A percentile compares a stretch with the other conserved stretches of the same genome.
Evolutionary conservation across 768 basidiomycete genomes (phyloP).

Genomic region (Pleurotus ostreatus): DNA sequence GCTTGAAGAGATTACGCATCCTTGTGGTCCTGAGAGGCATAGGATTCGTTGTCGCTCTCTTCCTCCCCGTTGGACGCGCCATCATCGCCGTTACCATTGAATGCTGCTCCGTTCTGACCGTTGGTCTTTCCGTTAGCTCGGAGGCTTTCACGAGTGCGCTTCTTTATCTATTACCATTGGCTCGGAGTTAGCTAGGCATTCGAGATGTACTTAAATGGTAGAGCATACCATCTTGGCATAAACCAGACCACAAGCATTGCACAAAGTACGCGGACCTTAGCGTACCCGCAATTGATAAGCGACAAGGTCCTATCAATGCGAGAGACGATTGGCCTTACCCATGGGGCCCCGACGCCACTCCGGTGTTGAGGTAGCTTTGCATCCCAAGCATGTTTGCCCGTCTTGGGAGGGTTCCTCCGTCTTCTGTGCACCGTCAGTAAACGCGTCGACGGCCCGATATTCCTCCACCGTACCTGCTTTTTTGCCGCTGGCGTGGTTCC

Average conservation of each 20-base stretch:
- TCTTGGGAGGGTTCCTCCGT: constrained; percentile 48
- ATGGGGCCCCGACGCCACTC: constrained; percentile 85
- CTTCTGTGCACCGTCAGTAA: constrained; percentile 13
- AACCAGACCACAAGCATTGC: constrained; percentile 84
- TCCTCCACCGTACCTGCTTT: neutral
- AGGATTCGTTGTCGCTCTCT: constrained; percentile 16
- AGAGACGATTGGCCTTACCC: constrained; percentile 40
- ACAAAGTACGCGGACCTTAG: constrained; percentile 77
- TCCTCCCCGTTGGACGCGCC: constrained; percentile 12
- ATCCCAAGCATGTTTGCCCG: constrained; percentile 76
- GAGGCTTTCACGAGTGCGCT: constrained; percentile 24
- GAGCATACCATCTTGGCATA: constrained; percentile 77
- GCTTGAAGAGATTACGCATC: neutral
- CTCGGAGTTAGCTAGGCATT: constrained; percentile 6
- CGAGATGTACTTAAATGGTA: neutral
- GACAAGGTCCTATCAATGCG: constrained; percentile 10
- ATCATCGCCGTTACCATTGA: constrained; percentile 9
- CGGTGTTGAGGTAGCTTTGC: constrained; percentile 79
- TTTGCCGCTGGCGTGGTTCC: neutral
- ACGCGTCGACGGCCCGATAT: too few relatives aligned
- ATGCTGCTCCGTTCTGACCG: neutral
- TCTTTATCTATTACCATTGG: constrained; percentile 24
- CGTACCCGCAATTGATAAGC: constrained; percentile 13
- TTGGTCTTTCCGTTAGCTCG: constrained; percentile 12
- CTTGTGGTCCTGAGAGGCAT: constrained; percentile 16